Conservation (phyloP, 2,329 filamentous ascomycete genomes). For the Exophiala sp. region DNA sequence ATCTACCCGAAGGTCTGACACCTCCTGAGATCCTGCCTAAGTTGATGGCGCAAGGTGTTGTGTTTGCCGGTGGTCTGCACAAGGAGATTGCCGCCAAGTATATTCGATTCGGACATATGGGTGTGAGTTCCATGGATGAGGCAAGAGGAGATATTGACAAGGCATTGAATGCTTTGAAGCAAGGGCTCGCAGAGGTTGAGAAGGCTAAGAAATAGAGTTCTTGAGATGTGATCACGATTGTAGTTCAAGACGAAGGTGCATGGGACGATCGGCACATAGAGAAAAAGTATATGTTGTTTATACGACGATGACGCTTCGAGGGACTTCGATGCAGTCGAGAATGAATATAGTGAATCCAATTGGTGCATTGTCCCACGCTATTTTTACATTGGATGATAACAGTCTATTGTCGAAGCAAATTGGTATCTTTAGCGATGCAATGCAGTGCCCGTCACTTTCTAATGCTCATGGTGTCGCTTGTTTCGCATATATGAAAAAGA, state of each 20-base stretch:
- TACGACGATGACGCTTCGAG: too few relatives aligned
- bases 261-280: neutral
- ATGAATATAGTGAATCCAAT: too few relatives aligned
- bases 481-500: too few relatives aligned
- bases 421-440: too few relatives aligned
- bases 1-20: constrained; percentile 79
- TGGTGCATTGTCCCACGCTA: too few relatives aligned
- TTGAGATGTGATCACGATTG: neutral
- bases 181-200: constrained; percentile 70
- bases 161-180: constrained; percentile 73
- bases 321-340: too few relatives aligned
- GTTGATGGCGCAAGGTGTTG: constrained; percentile 78
- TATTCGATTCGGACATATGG: constrained; percentile 96
- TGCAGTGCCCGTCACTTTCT: too few relatives aligned
- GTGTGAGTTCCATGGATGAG: constrained; percentile 81
- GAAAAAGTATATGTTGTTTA: too few relatives aligned
- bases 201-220: constrained; percentile 47
- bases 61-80: constrained; percentile 94
- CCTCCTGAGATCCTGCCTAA: constrained; percentile 80
- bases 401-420: too few relatives aligned
- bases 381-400: too few relatives aligned
- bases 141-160: constrained; percentile 77
- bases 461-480: too few relatives aligned
- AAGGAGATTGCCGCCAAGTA: constrained; percentile 93
- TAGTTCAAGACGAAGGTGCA: neutral